phyloP scores from a whole-genome alignment of 768 basidiomycete species.

The Kwoniella sp. region DNA sequence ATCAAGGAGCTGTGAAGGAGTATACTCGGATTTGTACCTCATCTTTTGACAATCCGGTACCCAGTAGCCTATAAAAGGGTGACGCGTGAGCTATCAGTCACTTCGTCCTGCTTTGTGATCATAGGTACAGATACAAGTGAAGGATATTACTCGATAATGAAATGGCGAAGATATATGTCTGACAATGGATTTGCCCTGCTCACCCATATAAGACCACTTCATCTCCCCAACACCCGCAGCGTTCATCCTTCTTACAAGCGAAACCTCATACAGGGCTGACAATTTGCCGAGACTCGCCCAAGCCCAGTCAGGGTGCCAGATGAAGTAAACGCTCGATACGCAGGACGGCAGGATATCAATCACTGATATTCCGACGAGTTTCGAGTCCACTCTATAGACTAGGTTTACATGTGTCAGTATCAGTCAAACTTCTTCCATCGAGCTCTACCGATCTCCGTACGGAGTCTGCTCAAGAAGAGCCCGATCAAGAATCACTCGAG shows the following conservation, averaged over 20 bases:
- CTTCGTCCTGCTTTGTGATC: neutral
- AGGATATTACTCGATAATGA: neutral
- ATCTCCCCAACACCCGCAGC: slow-evolving; percentile 68
- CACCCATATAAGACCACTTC: slow-evolving; percentile 84
- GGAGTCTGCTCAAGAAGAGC: too few species aligned
- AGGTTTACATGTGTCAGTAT: neutral
- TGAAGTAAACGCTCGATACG: slow-evolving; percentile 82
- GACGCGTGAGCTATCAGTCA: neutral
- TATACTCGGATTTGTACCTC: slow-evolving; percentile 92
- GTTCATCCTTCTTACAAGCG: slow-evolving; percentile 73
- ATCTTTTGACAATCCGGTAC: slow-evolving; percentile 91
- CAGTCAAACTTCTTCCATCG: neutral
- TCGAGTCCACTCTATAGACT: slow-evolving; percentile 73
- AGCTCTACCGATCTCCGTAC: too few species aligned
- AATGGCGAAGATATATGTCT: neutral
- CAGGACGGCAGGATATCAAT: slow-evolving; percentile 86
- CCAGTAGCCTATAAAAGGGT: slow-evolving; percentile 73
- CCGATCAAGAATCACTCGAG: too few species aligned
- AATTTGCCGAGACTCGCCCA: slow-evolving; percentile 59
- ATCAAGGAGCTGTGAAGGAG: slow-evolving; percentile 82
- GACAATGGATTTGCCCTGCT: slow-evolving; percentile 24
- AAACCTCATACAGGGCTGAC: slow-evolving; percentile 78
- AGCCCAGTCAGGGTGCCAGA: slow-evolving; percentile 66
- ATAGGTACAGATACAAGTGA: too few species aligned
- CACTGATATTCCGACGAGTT: slow-evolving; percentile 81